Evolutionary conservation across 1,139 yeast genomes (phyloP), one percentile per base, ranked within the genome.

Genomic region (Debaryomyces singareniensis): DNA sequence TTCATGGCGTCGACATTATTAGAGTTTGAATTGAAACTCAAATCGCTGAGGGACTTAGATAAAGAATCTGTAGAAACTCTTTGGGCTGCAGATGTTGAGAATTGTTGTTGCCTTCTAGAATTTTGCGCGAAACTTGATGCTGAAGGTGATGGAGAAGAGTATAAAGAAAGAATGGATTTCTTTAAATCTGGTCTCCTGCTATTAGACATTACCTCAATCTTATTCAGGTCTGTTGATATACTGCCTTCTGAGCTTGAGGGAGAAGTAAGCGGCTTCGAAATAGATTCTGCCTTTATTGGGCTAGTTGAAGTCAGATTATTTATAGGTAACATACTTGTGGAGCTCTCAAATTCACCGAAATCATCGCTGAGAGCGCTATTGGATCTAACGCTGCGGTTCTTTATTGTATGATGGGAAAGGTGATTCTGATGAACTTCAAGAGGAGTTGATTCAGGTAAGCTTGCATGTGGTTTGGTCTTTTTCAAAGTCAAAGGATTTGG

Each of bases 101-200:
- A 32, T 55, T 61, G 21, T 51, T 35, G 34, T n/a, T 13, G 25
- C 11, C 9, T 12, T 7, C 13, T 12, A 23, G 7, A 7, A 23
- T 23, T 23, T 13, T 23, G 25, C 9, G 25, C 7, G 11, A 18
- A 18, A 18, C 21, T 18, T 15, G 61, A 49, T 9, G 9, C 13
- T n/a, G 25, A 23, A n/a, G 51, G 47, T 1, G 68, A 58, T 10
- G 91, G 85, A 2, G 84, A 71, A 2, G 96, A 81, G 52, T 91
- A 91, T 35, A 91, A 68, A 13, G 96, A 86, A 37, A 91, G 61
- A 38, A 91, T 91, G 1, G 96, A 84, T 57, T 85, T 85, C 51
- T 91, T 91, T 53, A 91, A 69, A 49, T 89, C 96, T 4, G 66
- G 67, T 38, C 73, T 53, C 14, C 57, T 58, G 20, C 18, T 31